These are phyloP conservation scores for Fusarium euwallaceae DNA, from an alignment of 2,329 filamentous ascomycete genomes.

Conservation along the genomic window DNA sequence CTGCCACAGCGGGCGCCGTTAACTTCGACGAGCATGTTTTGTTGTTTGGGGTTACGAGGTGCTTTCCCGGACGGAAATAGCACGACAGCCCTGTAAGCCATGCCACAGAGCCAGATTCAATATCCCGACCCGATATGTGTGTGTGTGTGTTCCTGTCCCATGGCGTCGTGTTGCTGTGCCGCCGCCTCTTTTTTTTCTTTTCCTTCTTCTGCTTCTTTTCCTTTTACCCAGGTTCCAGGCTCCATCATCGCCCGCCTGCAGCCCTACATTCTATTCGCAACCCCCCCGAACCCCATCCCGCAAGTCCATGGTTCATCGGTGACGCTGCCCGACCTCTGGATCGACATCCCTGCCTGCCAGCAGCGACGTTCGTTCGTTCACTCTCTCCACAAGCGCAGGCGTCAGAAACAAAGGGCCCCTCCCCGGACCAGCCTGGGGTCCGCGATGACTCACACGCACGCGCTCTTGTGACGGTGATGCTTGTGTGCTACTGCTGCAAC, in stretches of 20 bases:
- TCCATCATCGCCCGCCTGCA: conserved; percentile 19
- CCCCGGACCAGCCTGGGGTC: conserved; percentile 28
- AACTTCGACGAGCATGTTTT: not conserved
- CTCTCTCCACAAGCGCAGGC: not conserved
- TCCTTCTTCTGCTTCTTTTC: conserved; percentile 13
- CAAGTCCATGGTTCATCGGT: conserved; percentile 35
- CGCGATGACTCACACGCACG: conserved; percentile 43
- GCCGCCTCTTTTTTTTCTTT: conserved; percentile 24
- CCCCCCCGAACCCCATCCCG: not conserved
- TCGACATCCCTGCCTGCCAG: conserved; percentile 44
- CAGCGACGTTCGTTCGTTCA: conserved; percentile 5
- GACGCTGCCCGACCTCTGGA: conserved; percentile 26
- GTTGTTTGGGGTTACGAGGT: conserved; percentile 22
- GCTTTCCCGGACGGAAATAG: conserved; percentile 38
- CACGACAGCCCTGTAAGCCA: conserved; percentile 25
- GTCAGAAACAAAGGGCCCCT: conserved; percentile 4
- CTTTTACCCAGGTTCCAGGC: not conserved
- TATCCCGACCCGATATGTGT: conserved; percentile 12
- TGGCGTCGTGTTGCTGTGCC: conserved; percentile 28
- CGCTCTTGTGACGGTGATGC: conserved; percentile 30
- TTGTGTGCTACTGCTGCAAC: conserved; percentile 5
- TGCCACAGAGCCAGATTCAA: conserved; percentile 17
- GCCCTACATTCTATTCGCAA: conserved; percentile 29
- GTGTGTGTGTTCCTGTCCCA: not conserved
- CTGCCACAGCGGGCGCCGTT: conserved; percentile 14